Percentiles rank a stretch among this genome's conserved stretches.
phyloP scores from a whole-genome alignment of 345 rosid species.

The Hibiscus mutabilis region DNA sequence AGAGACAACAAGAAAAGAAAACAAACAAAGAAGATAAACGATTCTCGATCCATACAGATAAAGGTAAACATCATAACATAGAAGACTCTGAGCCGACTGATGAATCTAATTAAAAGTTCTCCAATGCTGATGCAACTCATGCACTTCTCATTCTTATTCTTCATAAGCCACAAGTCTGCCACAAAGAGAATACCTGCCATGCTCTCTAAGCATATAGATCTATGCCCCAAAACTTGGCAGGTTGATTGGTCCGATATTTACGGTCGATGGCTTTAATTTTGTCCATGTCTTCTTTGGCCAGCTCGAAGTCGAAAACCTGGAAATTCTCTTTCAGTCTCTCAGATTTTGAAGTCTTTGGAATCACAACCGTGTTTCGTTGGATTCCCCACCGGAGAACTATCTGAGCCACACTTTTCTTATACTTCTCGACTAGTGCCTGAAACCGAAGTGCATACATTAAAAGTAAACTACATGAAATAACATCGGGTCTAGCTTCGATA shows the following conservation, averaged over 20 bases:
- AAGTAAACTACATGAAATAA: background rate
- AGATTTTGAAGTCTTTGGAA: conserved; percentile 67
- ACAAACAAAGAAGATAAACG: background rate
- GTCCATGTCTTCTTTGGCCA: conserved; percentile 71
- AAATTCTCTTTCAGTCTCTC: conserved; percentile 65
- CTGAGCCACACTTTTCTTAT: conserved; percentile 71
- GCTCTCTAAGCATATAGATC: conserved; percentile 38
- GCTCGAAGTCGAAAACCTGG: conserved; percentile 54
- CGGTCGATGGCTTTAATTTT: conserved; percentile 47
- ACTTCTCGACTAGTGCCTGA: conserved; percentile 70
- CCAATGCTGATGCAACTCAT: background rate
- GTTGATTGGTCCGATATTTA: conserved; percentile 65
- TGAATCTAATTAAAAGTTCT: background rate
- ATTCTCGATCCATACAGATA: background rate
- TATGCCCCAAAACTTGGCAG: conserved; percentile 78
- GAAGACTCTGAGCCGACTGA: background rate
- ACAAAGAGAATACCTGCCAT: background rate
- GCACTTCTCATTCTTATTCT: background rate
- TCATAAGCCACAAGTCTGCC: background rate
- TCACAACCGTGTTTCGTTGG: conserved; percentile 62
- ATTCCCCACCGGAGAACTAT: conserved; percentile 75
- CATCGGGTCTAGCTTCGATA: background rate
- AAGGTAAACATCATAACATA: background rate
- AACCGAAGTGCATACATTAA: background rate
- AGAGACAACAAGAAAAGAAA: background rate